Evolutionary conservation across 1,139 yeast genomes (phyloP).

Genomic region (Zygoascus meyerae): DNA sequence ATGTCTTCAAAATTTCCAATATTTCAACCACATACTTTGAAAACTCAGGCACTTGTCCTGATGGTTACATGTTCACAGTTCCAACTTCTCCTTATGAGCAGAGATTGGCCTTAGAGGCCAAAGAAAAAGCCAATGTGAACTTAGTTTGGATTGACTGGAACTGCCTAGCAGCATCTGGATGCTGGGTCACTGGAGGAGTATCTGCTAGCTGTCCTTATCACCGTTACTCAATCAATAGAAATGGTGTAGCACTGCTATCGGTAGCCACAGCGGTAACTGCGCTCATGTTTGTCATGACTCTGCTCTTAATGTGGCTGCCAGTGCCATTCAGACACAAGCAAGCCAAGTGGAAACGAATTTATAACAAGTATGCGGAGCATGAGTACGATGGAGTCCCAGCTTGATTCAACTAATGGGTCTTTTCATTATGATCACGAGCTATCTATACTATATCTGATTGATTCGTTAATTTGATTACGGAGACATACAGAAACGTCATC

Average conservation of each 20-base stretch:
- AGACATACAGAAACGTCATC: not conserved
- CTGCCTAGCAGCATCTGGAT: conserved; percentile 62
- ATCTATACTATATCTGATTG: not conserved
- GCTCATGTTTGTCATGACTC: conserved; percentile 33
- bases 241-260: conserved; percentile 58
- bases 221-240: conserved; percentile 46
- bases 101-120: conserved; percentile 17
- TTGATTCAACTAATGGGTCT: conserved; percentile 26
- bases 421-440: too few relatives aligned
- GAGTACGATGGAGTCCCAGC: conserved; percentile 66
- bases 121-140: conserved; percentile 22
- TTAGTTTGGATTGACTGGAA: conserved; percentile 78
- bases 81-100: conserved; percentile 55
- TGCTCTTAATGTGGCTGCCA: conserved; percentile 30
- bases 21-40: conserved; percentile 47
- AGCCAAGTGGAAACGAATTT: conserved; percentile 48
- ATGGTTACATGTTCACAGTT: conserved; percentile 45
- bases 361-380: conserved; percentile 41
- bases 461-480: not conserved
- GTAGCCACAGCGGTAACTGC: conserved; percentile 60
- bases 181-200: conserved; percentile 88
- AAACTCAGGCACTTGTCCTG: conserved; percentile 47
- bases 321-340: conserved; percentile 53
- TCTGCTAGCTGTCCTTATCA: conserved; percentile 71
- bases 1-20: conserved; percentile 44